Percentiles rank a stretch among this genome's conserved stretches.
These are phyloP conservation scores for Fraxinus latifolia DNA, from an alignment of 305 asterid genomes.

Conservation along the genomic window DNA sequence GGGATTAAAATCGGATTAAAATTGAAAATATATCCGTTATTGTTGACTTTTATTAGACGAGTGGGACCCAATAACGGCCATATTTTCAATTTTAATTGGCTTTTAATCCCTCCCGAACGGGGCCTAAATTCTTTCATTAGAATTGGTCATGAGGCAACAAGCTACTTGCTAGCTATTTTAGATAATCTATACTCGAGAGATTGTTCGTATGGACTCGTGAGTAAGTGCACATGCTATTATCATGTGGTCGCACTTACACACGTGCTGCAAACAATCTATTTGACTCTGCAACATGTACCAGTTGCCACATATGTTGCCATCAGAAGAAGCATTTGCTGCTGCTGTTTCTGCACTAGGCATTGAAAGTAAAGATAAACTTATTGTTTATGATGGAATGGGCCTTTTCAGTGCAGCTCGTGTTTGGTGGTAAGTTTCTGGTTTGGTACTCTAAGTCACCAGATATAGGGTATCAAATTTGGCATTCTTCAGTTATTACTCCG, in stretches of 20 bases:
- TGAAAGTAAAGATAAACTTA: constrained; percentile 73
- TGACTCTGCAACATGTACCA: constrained; percentile 20
- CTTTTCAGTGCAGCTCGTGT: constrained; percentile 98
- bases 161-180: not conserved
- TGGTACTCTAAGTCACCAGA: not conserved
- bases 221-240: not conserved
- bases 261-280: constrained; percentile 6
- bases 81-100: no score
- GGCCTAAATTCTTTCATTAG: not conserved
- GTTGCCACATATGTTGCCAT: constrained; percentile 98
- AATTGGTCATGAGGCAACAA: not conserved
- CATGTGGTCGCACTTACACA: constrained; percentile 1
- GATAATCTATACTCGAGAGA: not conserved
- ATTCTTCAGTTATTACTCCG: not conserved
- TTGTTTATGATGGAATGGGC: constrained; percentile 98
- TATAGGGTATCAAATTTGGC: not conserved
- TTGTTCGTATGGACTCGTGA: not conserved
- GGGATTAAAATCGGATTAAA: no score
- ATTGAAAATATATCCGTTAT: no score
- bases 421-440: constrained; percentile 71
- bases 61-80: no score
- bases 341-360: constrained; percentile 98
- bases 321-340: constrained; percentile 94
- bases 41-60: no score
- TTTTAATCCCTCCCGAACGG: no score